These are phyloP conservation scores for Erysiphe pisi DNA, from an alignment of 2,329 filamentous ascomycete species.

Conservation along the genomic window DNA sequence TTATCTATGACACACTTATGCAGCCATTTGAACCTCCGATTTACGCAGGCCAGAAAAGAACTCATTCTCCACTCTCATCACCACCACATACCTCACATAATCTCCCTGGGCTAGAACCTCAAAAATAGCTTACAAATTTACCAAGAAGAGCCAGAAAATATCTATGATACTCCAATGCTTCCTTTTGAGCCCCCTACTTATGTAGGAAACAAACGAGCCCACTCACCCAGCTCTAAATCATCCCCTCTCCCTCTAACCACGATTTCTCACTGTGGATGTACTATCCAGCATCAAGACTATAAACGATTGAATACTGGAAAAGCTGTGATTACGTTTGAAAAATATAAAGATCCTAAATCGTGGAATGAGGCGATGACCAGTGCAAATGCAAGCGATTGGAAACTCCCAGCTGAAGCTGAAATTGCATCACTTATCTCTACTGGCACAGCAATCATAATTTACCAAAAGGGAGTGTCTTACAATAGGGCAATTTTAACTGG, in stretches of 20 bases:
- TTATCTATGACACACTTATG: neutral
- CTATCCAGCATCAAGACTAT: neutral
- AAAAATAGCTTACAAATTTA: neutral
- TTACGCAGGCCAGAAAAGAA: slow-evolving; percentile 5
- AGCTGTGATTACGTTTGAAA: neutral
- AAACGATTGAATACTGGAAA: neutral
- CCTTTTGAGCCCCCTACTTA: neutral
- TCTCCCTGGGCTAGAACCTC: neutral
- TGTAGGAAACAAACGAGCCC: neutral
- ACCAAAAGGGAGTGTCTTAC: neutral
- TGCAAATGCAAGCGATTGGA: neutral
- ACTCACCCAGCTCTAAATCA: neutral
- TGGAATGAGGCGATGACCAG: neutral
- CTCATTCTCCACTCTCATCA: neutral
- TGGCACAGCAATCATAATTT: neutral
- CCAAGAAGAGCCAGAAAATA: neutral
- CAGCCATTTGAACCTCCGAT: neutral
- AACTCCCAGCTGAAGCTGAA: neutral
- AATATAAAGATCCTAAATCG: neutral
- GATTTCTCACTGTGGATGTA: neutral
- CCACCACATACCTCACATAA: no score
- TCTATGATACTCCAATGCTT: neutral
- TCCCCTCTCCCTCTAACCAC: neutral
- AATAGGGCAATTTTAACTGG: neutral
- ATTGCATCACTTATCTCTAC: neutral